A percentile compares a stretch with the other conserved stretches of the same genome.
phyloP scores from a whole-genome alignment of 1,284 basidiomycete genomes.

The Spongispora temasekensis region DNA sequence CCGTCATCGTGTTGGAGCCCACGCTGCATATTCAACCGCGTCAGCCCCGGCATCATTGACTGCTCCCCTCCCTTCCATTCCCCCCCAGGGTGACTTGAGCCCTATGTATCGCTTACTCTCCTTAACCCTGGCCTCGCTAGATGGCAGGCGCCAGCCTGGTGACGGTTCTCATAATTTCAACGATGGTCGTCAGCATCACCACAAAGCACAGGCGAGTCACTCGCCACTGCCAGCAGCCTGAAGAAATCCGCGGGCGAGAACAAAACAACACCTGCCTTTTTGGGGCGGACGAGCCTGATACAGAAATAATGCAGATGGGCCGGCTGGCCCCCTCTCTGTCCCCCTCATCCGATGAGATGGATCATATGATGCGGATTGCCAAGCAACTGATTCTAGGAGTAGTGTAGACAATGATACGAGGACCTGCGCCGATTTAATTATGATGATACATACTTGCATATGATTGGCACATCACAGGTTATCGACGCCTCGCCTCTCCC shows the following conservation, averaged over 20 bases:
- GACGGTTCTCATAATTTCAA: neutral
- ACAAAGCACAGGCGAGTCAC: slow-evolving; percentile 1
- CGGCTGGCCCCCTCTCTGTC: slow-evolving; percentile 1
- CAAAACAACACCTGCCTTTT: slow-evolving; percentile 3
- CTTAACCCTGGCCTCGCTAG: neutral
- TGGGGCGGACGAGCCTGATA: slow-evolving; percentile 3
- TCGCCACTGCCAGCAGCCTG: slow-evolving; percentile 9
- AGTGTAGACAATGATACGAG: no score
- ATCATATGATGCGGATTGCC: slow-evolving; percentile 27
- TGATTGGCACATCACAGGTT: slow-evolving; percentile 15
- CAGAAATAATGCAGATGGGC: neutral
- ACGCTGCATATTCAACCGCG: neutral
- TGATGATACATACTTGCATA: no score
- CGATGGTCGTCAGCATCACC: neutral
- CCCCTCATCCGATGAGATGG: slow-evolving; percentile 6
- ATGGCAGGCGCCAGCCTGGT: neutral
- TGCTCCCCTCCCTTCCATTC: neutral
- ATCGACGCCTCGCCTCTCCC: no score
- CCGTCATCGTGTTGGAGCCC: neutral
- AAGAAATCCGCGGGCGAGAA: slow-evolving; percentile 5
- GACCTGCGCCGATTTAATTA: slow-evolving; percentile 11
- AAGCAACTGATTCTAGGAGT: slow-evolving; percentile 25
- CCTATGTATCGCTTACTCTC: neutral
- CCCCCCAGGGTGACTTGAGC: neutral
- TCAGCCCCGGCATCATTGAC: neutral